These are phyloP conservation scores for Lepidopterella palustris DNA, from an alignment of 495 filamentous ascomycete species.

Conservation along the genomic window DNA sequence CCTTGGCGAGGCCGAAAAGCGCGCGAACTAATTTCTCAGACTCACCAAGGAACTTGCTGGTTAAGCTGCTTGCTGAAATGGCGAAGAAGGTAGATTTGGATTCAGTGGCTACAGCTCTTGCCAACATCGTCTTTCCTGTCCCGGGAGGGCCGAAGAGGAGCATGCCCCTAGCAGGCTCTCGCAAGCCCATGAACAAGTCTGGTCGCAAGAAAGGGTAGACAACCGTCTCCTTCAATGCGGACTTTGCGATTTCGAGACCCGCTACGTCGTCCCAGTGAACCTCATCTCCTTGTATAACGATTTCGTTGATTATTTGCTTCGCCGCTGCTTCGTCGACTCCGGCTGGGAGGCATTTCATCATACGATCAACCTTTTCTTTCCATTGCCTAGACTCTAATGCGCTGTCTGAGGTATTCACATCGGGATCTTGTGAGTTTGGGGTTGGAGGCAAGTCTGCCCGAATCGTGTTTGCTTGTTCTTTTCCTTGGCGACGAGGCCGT, in stretches of 20 bases:
- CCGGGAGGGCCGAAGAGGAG: slow-evolving; percentile 93
- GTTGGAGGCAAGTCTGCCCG: slow-evolving; percentile 15
- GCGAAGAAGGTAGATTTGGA: slow-evolving; percentile 95
- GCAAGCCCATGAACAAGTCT: slow-evolving; percentile 89
- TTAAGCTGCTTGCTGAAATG: slow-evolving; percentile 87
- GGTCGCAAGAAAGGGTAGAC: slow-evolving; percentile 96
- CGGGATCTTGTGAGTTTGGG: slow-evolving; percentile 35
- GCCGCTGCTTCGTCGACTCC: slow-evolving; percentile 78
- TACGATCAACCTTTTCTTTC: slow-evolving; percentile 48
- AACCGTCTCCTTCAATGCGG: slow-evolving; percentile 88
- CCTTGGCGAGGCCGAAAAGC: slow-evolving; percentile 82
- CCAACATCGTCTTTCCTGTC: slow-evolving; percentile 98
- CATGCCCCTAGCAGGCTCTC: slow-evolving; percentile 93
- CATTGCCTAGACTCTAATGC: slow-evolving; percentile 31
- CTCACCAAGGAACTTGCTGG: slow-evolving; percentile 94
- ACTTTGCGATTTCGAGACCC: slow-evolving; percentile 84
- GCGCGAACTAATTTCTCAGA: slow-evolving; percentile 94
- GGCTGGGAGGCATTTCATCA: slow-evolving; percentile 69
- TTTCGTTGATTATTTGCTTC: slow-evolving; percentile 90
- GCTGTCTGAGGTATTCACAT: slow-evolving; percentile 25
- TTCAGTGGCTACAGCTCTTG: slow-evolving; percentile 90
- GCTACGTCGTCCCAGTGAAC: slow-evolving; percentile 95
- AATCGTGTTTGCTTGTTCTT: slow-evolving; percentile 9
- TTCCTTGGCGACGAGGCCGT: slow-evolving; percentile 5
- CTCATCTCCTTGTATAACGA: slow-evolving; percentile 89